Evolutionary conservation across 2,329 filamentous ascomycete genomes (phyloP), one percentile per base, ranked within the genome.

Genomic region (Paracoccidioides lutzii): DNA sequence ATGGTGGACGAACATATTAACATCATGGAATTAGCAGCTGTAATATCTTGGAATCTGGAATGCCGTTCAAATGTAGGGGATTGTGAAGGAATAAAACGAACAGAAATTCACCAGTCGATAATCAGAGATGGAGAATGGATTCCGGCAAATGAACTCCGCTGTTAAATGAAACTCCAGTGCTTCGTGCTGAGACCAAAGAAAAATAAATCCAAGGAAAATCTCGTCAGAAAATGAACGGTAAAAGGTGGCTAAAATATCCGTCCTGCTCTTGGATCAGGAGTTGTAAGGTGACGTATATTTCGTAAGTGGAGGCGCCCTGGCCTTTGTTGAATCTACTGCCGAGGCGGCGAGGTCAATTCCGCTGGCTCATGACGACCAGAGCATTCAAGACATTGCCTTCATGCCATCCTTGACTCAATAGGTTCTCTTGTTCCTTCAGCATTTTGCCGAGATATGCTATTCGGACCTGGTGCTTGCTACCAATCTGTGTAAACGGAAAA

Each of bases 381-480:
- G 85, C 89, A 67, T 90, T 93, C 55, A 95, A 73, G 38, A 93
- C 76, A 65, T 93, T 80, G 40, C 83, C 86, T 58, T 80, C 77
- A 63, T 83, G 80, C 87, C 88, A 95, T 51, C 85, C 86, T 62
- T 93, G 85, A 3, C 79, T 78, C 46, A 75, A 69, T 15, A 95
- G 69, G 0, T 84, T 78, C 22, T 80, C 67, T 54, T 78, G 77
- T 60, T 91, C 87, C 60, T 83, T 82, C 48, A 95, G 78, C 52
- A 90, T 81, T 66, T 83, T 88, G 61, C 90, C 90, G 70, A 93
- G 78, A 68, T 95, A 94, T 22, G 82, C 84, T 57, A 95, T 79
- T 54, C 82, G 81, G 52, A 95, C 75, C 50, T 76, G 79, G 59
- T 81, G 81, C 46, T 73, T 74, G 6, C 75, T 66, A 1, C 78